These are phyloP conservation scores for Adansonia grandidieri DNA, from an alignment of 441 rosid genomes.

Conservation along the genomic window DNA sequence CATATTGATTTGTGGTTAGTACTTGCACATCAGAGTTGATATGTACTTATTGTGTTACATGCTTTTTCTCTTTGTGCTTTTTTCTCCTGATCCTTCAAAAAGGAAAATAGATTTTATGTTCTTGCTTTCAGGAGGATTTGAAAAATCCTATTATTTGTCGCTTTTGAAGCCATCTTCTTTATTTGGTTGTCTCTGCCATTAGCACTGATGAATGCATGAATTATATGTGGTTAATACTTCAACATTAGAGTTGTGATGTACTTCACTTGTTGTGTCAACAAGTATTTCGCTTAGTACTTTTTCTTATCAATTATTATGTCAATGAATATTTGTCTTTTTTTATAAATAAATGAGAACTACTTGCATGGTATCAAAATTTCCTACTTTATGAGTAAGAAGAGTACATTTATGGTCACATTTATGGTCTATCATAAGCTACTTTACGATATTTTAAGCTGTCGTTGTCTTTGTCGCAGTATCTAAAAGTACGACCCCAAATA, in stretches of 20 bases:
- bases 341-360: neutral
- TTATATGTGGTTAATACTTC: neutral
- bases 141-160: neutral
- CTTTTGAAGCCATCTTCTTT: neutral
- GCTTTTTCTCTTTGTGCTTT: neutral
- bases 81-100: neutral
- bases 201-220: neutral
- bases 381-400: neutral
- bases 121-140: neutral
- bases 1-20: neutral
- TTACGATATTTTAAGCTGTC: neutral
- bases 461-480: neutral
- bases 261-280: neutral
- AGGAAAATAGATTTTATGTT: neutral
- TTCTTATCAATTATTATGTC: neutral
- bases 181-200: neutral
- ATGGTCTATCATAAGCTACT: neutral
- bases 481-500: neutral
- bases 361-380: neutral
- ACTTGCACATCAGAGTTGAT: neutral
- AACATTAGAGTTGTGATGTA: neutral
- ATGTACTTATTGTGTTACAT: neutral
- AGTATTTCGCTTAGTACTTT: neutral
- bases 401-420: neutral
- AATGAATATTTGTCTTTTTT: neutral